Evolutionary conservation across 1,284 basidiomycete species (phyloP).

Genomic region (Uromyces viciae-fabae): DNA sequence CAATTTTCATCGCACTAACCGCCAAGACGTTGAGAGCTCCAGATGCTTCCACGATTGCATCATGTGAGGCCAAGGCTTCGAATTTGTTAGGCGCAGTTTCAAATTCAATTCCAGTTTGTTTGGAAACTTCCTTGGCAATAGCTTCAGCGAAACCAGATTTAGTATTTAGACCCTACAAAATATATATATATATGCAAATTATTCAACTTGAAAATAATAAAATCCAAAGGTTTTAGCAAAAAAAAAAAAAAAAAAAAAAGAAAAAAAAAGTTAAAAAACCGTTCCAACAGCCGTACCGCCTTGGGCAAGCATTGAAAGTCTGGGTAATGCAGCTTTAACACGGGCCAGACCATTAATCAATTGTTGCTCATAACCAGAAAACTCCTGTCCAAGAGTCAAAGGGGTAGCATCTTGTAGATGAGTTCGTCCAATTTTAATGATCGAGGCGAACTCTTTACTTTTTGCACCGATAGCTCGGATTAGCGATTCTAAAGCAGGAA

Average conservation of each 20-base stretch:
- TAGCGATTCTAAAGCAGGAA: slow-evolving; percentile 82
- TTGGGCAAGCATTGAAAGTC: slow-evolving; percentile 86
- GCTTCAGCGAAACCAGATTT: slow-evolving; percentile 93
- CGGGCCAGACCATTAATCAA: slow-evolving; percentile 84
- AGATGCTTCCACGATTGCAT: slow-evolving; percentile 94
- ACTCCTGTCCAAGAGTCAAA: slow-evolving; percentile 95
- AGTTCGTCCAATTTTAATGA: slow-evolving; percentile 98
- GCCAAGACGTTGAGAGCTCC: slow-evolving; percentile 94
- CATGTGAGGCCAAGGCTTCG: slow-evolving; percentile 92
- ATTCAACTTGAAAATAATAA: too few relatives aligned
- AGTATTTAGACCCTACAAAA: slow-evolving; percentile 84
- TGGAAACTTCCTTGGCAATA: slow-evolving; percentile 86
- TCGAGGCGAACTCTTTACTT: slow-evolving; percentile 73
- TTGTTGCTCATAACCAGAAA: slow-evolving; percentile 96
- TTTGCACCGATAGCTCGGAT: slow-evolving; percentile 79
- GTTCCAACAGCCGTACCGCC: slow-evolving; percentile 99
- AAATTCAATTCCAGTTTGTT: slow-evolving; percentile 84
- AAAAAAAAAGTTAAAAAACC: slow-evolving; percentile 59
- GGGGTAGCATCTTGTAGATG: slow-evolving; percentile 92
- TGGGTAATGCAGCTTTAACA: slow-evolving; percentile 75
- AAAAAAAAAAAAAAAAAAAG: slow-evolving; percentile 12
- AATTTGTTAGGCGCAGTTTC: slow-evolving; percentile 99
- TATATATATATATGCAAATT: too few relatives aligned
- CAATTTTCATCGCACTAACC: slow-evolving; percentile 97
- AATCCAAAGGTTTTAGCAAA: not conserved